A percentile compares a stretch with the other conserved stretches of the same genome.
Evolutionary conservation across 2,329 filamentous ascomycete genomes (phyloP).

Genomic region (Aspergillus eucalypticola): DNA sequence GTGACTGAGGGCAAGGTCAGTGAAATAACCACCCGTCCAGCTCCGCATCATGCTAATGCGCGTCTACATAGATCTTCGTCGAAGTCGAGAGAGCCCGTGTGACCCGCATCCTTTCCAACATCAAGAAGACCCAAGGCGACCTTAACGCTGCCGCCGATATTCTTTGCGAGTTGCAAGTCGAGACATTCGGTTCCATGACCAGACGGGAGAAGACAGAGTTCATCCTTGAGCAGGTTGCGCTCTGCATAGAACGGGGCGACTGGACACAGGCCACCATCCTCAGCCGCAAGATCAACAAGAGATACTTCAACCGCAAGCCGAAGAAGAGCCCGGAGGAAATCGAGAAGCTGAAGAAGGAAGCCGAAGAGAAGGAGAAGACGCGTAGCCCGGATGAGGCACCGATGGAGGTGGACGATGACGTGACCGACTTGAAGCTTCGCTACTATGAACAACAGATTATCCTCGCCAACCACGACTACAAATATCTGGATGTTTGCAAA

Average conservation of each 20-base stretch:
- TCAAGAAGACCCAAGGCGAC: conserved; percentile 95
- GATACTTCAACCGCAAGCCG: conserved; percentile 84
- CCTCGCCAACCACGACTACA: conserved; percentile 92
- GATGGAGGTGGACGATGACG: conserved; percentile 78
- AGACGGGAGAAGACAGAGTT: conserved; percentile 98
- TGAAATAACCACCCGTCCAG: not conserved
- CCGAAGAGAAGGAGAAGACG: conserved; percentile 72
- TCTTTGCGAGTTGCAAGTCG: conserved; percentile 94
- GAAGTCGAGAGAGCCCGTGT: conserved; percentile 96
- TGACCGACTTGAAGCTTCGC: conserved; percentile 90
- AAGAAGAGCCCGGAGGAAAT: conserved; percentile 88
- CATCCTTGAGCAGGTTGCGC: conserved; percentile 87
- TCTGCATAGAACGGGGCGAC: conserved; percentile 94
- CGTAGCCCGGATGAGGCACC: conserved; percentile 75
- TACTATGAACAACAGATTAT: conserved; percentile 98
- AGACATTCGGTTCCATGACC: conserved; percentile 98
- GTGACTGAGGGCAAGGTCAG: conserved; percentile 92
- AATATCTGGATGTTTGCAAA: conserved; percentile 97
- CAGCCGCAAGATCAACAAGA: conserved; percentile 93
- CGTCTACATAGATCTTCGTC: conserved; percentile 74
- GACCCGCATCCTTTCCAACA: conserved; percentile 91
- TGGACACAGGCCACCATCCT: conserved; percentile 96
- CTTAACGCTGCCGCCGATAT: conserved; percentile 87
- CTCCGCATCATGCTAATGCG: not conserved
- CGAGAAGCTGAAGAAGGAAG: conserved; percentile 85